Conservation (phyloP, 352 stramenopile species). For the Paralagenidium karlingii region DNA sequence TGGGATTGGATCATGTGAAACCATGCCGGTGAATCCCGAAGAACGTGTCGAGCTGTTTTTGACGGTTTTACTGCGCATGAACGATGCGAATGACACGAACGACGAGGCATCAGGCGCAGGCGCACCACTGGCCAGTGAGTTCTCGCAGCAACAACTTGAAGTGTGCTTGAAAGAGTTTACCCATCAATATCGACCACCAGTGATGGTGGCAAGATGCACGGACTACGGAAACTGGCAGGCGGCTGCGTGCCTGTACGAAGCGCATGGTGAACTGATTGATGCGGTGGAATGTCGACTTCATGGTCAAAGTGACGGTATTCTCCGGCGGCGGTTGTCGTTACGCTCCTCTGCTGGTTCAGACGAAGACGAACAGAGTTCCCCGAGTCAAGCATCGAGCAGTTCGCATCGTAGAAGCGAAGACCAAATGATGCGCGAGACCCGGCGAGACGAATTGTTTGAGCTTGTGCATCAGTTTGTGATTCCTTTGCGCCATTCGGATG, state of each 20-base stretch:
- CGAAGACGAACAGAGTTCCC: conserved; percentile 19
- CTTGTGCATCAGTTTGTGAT: conserved; percentile 55
- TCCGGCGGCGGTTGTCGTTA: too few relatives aligned
- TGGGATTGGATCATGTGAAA: conserved; percentile 36
- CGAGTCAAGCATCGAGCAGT: too few relatives aligned
- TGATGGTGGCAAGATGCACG: conserved; percentile 63
- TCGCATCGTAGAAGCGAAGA: too few relatives aligned
- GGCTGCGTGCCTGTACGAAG: conserved; percentile 65
- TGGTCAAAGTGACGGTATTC: too few relatives aligned
- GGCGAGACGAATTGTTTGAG: conserved; percentile 42
- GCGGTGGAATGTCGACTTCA: conserved; percentile 74
- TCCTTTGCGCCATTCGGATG: conserved; percentile 17
- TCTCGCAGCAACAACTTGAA: conserved; percentile 42
- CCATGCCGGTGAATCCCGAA: conserved; percentile 17
- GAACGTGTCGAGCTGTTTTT: conserved; percentile 71
- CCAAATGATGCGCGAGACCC: too few relatives aligned
- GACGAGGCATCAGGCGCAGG: conserved; percentile 1
- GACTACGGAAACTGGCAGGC: conserved; percentile 77
- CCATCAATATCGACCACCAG: conserved; percentile 54
- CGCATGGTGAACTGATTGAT: conserved; percentile 64
- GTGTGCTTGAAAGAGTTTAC: conserved; percentile 33
- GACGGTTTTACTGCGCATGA: conserved; percentile 48
- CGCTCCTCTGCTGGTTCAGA: conserved; percentile 17
- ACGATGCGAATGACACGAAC: conserved; percentile 6
- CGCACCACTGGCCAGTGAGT: conserved; percentile 4